phyloP scores from a whole-genome alignment of 495 filamentous ascomycete species.

The Podospora fimiseda region DNA sequence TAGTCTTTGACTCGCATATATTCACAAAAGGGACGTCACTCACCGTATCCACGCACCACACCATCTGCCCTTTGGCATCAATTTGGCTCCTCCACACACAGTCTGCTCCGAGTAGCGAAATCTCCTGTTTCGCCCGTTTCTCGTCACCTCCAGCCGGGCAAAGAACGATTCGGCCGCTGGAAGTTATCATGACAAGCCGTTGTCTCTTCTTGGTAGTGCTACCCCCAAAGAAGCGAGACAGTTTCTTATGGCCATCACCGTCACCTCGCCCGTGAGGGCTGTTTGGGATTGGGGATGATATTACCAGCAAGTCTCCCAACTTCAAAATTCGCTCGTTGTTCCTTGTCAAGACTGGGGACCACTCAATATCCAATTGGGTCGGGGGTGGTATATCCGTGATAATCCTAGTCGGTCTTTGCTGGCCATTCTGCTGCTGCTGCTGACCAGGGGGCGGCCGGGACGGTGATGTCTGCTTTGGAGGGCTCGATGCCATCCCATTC shows the following conservation, averaged over 20 bases:
- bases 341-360: slow-evolving; percentile 90
- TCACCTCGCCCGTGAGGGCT: slow-evolving; percentile 55
- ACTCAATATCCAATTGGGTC: slow-evolving; percentile 95
- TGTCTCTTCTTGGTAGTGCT: slow-evolving; percentile 88
- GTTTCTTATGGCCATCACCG: slow-evolving; percentile 62
- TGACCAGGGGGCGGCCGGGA: slow-evolving; percentile 32
- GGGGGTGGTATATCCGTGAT: slow-evolving; percentile 95
- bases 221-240: slow-evolving; percentile 87
- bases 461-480: slow-evolving; percentile 49
- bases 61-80: slow-evolving; percentile 74
- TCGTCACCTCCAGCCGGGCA: slow-evolving; percentile 92
- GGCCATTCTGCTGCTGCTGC: slow-evolving; percentile 36
- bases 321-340: slow-evolving; percentile 92
- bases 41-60: slow-evolving; percentile 94
- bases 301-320: slow-evolving; percentile 80
- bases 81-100: slow-evolving; percentile 70
- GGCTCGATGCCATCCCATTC: slow-evolving; percentile 48
- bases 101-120: slow-evolving; percentile 67
- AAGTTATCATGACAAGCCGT: slow-evolving; percentile 92
- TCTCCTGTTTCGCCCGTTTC: slow-evolving; percentile 88
- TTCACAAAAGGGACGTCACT: slow-evolving; percentile 26
- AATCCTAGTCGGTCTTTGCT: slow-evolving; percentile 62
- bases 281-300: slow-evolving; percentile 67
- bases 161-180: slow-evolving; percentile 78
- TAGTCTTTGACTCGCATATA: not conserved